Evolutionary conservation across 2,329 filamentous ascomycete species (phyloP).

Genomic region (Microascus cirrosus): DNA sequence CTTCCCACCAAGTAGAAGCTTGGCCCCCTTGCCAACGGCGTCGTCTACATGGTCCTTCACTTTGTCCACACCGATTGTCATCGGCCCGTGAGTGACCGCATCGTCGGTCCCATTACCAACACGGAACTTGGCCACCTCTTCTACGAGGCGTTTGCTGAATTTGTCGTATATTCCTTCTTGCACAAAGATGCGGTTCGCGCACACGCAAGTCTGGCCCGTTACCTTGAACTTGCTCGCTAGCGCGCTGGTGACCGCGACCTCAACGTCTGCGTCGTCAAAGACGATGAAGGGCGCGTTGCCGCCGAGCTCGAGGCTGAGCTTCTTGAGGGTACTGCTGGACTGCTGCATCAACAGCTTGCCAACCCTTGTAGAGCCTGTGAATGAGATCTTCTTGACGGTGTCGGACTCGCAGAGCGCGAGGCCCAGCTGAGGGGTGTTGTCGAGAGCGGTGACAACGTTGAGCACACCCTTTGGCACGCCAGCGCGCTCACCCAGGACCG

Average conservation of each 20-base stretch:
- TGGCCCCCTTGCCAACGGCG: conserved; percentile 65
- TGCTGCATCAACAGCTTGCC: conserved; percentile 82
- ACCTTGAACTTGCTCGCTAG: conserved; percentile 85
- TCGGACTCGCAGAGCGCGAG: conserved; percentile 68
- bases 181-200: conserved; percentile 73
- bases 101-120: conserved; percentile 65
- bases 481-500: conserved; percentile 75
- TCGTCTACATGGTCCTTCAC: conserved; percentile 72
- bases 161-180: conserved; percentile 68
- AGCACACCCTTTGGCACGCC: conserved; percentile 89
- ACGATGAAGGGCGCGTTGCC: conserved; percentile 96
- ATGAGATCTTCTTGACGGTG: conserved; percentile 79
- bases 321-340: conserved; percentile 72
- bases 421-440: conserved; percentile 52
- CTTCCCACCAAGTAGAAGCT: conserved; percentile 65
- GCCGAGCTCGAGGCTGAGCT: conserved; percentile 76
- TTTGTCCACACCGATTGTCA: conserved; percentile 70
- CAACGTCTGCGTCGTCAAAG: conserved; percentile 88
- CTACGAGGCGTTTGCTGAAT: conserved; percentile 58
- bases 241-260: conserved; percentile 71
- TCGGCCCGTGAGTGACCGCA: conserved; percentile 68
- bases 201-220: conserved; percentile 92
- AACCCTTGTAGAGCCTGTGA: conserved; percentile 69
- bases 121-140: conserved; percentile 62
- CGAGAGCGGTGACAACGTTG: conserved; percentile 71